Conservation (phyloP, 257 asterid genomes). For the Salvia rosmarinus region DNA sequence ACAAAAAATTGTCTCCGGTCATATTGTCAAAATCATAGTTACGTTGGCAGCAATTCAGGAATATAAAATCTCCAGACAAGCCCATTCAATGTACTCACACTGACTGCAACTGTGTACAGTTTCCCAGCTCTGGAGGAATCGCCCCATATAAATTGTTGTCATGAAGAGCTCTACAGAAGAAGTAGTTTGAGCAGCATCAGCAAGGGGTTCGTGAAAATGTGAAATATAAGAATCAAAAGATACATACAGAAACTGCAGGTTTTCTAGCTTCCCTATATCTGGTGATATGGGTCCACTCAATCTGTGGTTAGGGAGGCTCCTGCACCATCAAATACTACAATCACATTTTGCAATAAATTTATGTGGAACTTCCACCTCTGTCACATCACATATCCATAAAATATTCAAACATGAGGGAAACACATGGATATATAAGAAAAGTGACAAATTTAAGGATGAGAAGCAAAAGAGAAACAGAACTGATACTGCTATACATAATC, state of each 20-base stretch:
- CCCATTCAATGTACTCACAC: constrained; percentile 59
- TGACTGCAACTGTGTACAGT: constrained; percentile 80
- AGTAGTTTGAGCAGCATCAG: constrained; percentile 39
- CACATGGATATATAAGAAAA: neutral
- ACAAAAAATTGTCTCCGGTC: neutral
- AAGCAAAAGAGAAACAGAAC: constrained; percentile 30
- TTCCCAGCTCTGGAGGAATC: constrained; percentile 88
- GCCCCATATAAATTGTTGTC: constrained; percentile 85
- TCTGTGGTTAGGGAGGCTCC: constrained; percentile 92
- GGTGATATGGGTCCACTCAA: constrained; percentile 84
- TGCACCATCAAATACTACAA: constrained; percentile 43
- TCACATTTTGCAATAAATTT: constrained; percentile 27
- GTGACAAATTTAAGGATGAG: constrained; percentile 6
- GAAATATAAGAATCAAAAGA: constrained; percentile 34
- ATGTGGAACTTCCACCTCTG: constrained; percentile 6
- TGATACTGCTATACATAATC: neutral
- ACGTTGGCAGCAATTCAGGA: constrained; percentile 22
- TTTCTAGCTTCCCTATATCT: constrained; percentile 85
- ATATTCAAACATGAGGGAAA: neutral
- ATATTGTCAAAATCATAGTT: constrained; percentile 10
- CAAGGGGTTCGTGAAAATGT: constrained; percentile 21
- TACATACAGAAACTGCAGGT: constrained; percentile 80
- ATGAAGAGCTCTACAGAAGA: constrained; percentile 73
- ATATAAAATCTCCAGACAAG: constrained; percentile 22
- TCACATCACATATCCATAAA: neutral